Conservation (phyloP, 805 yeast species). For the Hanseniaspora meyeri region DNA sequence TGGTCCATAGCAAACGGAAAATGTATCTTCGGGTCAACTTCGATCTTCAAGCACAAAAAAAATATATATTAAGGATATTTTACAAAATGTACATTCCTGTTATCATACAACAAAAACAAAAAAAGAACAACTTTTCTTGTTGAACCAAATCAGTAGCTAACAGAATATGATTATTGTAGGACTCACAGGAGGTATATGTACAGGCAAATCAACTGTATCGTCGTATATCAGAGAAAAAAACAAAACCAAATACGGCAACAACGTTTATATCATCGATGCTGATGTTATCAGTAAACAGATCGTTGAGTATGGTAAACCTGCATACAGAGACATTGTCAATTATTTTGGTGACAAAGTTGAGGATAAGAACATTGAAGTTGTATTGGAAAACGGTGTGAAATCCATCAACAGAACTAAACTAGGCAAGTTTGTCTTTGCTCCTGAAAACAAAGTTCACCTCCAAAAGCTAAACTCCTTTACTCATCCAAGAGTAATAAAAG, state of each 20-base stretch:
- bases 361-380: conserved; percentile 28
- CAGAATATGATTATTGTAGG: conserved; percentile 71
- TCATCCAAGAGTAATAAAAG: conserved; percentile 70
- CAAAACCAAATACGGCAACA: conserved; percentile 22
- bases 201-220: conserved; percentile 93
- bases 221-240: conserved; percentile 35
- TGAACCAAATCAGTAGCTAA: too few species aligned
- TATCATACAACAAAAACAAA: too few species aligned
- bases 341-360: conserved; percentile 48
- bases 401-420: conserved; percentile 51
- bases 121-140: neutral
- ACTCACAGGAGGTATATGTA: conserved; percentile 93
- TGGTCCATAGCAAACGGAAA: too few species aligned
- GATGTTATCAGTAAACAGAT: conserved; percentile 79
- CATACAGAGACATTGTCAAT: conserved; percentile 51
- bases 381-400: conserved; percentile 24
- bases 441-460: conserved; percentile 40
- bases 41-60: too few species aligned
- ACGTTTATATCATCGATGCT: conserved; percentile 67
- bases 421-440: conserved; percentile 66
- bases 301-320: conserved; percentile 66
- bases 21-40: too few species aligned
- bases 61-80: too few species aligned
- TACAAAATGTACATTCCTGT: too few species aligned
- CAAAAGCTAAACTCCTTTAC: conserved; percentile 56